phyloP scores from a whole-genome alignment of 352 stramenopile genomes.

The Aphanomyces invadans region DNA sequence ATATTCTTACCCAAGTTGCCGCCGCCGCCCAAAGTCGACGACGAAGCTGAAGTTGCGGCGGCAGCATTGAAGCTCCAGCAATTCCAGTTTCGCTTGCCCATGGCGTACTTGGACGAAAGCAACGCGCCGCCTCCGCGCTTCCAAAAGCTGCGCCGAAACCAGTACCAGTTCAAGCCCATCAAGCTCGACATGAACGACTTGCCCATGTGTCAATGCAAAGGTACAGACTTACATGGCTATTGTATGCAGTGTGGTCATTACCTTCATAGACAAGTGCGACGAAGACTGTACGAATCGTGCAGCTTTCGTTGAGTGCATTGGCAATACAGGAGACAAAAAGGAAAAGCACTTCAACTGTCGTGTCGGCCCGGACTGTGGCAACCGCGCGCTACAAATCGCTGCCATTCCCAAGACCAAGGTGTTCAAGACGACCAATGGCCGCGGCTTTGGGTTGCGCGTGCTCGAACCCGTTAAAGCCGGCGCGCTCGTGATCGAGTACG shows the following conservation, averaged over 20 bases:
- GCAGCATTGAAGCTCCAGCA: not conserved
- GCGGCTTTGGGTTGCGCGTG: constrained; percentile 65
- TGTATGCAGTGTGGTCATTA: too few species aligned
- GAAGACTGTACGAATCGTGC: constrained; percentile 93
- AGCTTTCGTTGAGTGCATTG: constrained; percentile 89
- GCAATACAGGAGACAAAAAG: constrained; percentile 43
- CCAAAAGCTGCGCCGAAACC: constrained; percentile 62
- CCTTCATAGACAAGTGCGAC: constrained; percentile 40
- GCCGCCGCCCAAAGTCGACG: constrained; percentile 38
- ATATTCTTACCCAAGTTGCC: constrained; percentile 72
- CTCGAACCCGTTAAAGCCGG: constrained; percentile 73
- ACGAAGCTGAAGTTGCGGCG: constrained; percentile 26
- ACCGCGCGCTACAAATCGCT: constrained; percentile 82
- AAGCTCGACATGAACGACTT: constrained; percentile 69
- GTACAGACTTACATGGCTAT: not conserved
- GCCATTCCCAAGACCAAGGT: constrained; percentile 40
- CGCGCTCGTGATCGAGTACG: constrained; percentile 91
- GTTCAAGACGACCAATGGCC: constrained; percentile 1
- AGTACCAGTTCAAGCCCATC: constrained; percentile 81
- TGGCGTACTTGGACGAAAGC: constrained; percentile 62
- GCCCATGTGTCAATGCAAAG: constrained; percentile 69
- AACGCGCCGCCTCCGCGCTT: constrained; percentile 66
- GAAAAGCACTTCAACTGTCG: constrained; percentile 85
- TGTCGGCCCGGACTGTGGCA: constrained; percentile 86
- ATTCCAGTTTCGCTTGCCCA: constrained; percentile 74